Evolutionary conservation across 2,329 filamentous ascomycete genomes (phyloP).

Genomic region (Davidsoniella eucalypti): DNA sequence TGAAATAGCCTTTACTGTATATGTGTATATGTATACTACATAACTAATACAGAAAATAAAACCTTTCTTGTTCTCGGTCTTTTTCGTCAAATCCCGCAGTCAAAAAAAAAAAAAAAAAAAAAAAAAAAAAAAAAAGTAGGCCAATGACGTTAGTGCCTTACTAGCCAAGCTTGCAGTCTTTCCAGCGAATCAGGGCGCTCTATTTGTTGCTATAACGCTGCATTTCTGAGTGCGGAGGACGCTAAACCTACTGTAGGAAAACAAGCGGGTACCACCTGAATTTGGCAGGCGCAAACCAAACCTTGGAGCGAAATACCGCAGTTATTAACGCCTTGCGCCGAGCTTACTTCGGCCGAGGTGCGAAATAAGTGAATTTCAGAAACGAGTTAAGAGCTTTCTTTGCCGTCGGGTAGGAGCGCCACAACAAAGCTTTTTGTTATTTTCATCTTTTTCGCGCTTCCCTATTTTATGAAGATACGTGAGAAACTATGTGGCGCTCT

Average conservation of each 20-base stretch:
- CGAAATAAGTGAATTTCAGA: too few species aligned
- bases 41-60: too few species aligned
- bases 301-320: conserved; percentile 6
- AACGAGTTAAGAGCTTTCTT: too few species aligned
- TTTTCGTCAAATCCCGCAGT: too few species aligned
- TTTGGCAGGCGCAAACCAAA: neutral
- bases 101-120: conserved; percentile 5
- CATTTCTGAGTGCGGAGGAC: neutral
- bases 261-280: neutral
- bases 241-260: neutral
- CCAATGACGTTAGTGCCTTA: neutral
- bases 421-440: too few species aligned
- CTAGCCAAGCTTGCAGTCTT: neutral
- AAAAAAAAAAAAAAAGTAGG: conserved; percentile 10
- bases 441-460: too few species aligned
- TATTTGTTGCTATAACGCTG: neutral
- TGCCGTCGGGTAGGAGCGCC: too few species aligned
- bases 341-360: conserved; percentile 12
- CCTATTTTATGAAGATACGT: too few species aligned
- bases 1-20: too few species aligned
- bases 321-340: conserved; percentile 11
- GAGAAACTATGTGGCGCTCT: too few species aligned
- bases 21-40: too few species aligned
- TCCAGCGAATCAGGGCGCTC: neutral
- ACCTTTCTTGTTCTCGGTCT: too few species aligned